Base-by-base conservation (phyloP, 148 eudicot genomes). In the Heliosperma pusillum region DNA sequence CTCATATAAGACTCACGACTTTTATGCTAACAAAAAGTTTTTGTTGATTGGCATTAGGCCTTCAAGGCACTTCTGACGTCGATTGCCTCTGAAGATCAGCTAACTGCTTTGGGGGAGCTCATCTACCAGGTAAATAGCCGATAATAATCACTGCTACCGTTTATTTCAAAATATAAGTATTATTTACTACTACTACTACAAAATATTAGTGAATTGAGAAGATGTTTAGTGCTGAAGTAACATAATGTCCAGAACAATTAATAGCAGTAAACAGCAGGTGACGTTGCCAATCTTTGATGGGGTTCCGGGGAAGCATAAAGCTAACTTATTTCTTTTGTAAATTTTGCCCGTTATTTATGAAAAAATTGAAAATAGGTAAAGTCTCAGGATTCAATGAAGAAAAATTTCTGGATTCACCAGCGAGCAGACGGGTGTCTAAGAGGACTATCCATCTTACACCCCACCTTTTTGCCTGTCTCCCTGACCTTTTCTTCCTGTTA, bases 61-160 rank as follows among this genome's bases (percentile, higher is more conserved):
- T 95, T 95, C 83, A 92, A 95, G 86, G 93, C 97, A 52, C 90
- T 92, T 73, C 77, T 95, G 81, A 90, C 97, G 64, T 92, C 98
- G 59, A 79, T 90, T 69, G 67, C 93, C 64, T 95, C 97, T 64
- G 96, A 95, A 53, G 93, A 95, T 11, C 98, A 95, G 78, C 83
- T 91, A 55, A 76, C 87, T 36, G 81, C 97, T 78, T 80, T 95
- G n/a, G 98, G 98, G 68, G 98, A 90, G 82, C 80, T 95, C 36
- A 66, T 95, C 86, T 95, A 95, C 81, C 98, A 95, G 98, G 98
- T 94, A 85, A 71, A 47, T 11, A 4, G 60, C 74, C 27, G 40
- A 1, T n/a, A 44, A 7, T 19, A 22, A 26, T 33, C 17, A 17
- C 20, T 30, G 27, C 30, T 12, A 22, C 16, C 44, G 21, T 52